Evolutionary conservation across 176 grass and related monocot species (phyloP), one percentile per base, ranked within the genome.

Genomic region (Carex littledalei): DNA sequence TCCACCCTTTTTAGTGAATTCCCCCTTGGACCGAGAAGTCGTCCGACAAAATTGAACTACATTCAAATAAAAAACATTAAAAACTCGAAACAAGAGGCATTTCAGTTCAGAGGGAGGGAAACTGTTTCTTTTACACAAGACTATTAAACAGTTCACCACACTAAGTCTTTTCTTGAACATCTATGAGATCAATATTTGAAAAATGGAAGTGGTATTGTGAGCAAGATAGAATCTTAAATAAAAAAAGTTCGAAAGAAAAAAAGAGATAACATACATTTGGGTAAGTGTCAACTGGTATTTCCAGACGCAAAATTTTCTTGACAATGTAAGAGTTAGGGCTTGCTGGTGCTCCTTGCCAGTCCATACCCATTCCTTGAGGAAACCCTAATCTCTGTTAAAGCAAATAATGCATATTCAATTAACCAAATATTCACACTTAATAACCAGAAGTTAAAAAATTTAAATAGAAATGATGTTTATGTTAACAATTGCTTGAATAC

Each of bases 1-100:
- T 98, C 96, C 34, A 98, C 91, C 88, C 96, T 92, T 89, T 98
- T 98, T 58, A 98, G 82, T 17, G 96, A 98, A 89, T 98, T 98
- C 37, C 95, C 95, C 32, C 91, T 95, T 70, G 96, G 96, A 52
- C 96, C 96, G 61, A 98, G 93, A 94, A 98, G 96, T 56, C 96
- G 93, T 10, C 96, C 91, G 50, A 98, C 94, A 87, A 98, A 98
- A 94, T 98, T 98, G 81, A 94, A 98, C 96, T 98, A 86, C 73
- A 86, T 6, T 20, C 86, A 62, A 63, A 80, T 29, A 84, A 37
- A 41, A 6, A 8, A 54, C 73, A 78, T 77, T 84, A 78, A 66
- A 88, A 87, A 90, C 85, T 41, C 71, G 59, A 63, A 80, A 85
- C 15, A 85, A 14, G 68, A 90, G 87, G 49, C 47, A 85, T 68